Base-by-base conservation (phyloP, 140 eudicot genomes). In the Senecio squalidus region DNA sequence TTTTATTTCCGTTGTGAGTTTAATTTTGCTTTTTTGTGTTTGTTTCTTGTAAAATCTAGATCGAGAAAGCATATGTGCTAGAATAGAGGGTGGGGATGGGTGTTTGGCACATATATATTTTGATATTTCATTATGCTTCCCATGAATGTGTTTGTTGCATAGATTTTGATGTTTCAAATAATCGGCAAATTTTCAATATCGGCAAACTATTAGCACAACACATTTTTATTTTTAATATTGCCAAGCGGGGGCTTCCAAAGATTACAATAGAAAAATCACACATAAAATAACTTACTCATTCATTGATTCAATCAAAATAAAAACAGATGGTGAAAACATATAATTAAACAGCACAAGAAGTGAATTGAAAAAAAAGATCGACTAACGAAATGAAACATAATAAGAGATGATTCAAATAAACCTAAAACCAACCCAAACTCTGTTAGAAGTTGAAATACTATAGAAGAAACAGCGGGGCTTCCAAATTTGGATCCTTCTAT, bases 391-490 rank as follows among this genome's bases (percentile, higher is more conserved):
- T 27, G 34, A 43, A 51, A 70, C 48, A 48, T 26, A 43, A 60
- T 13, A 47, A 33, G 33, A 49, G 31, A n/a, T n/a, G 40, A 59
- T 24, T 47, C 34, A 53, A 58, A 44, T 31, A 69, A 60, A 43
- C 62, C 69, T 29, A 66, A 76, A 58, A 61, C 80, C 80, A n/a
- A n/a, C n/a, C n/a, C 64, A 39, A 78, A 64, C 73, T 68, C 80
- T 74, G 75, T 65, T 74, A 66, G 73, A 62, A 60, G 70, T 74
- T 51, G 65, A 66, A 66, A 60, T 15, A 25, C 71, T 57, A 69
- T 64, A 51, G 8, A 51, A 33, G 63, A 47, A 64, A 72, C 70
- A 15, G 11, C 40, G 28, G 16, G 71, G 29, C 27, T 43, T 44
- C 33, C 70, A 59, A 53, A 53, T 43, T 64, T 44, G 65, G 76